Percentiles rank a stretch among this genome's conserved stretches.
Conservation (phyloP, 305 asterid genomes). For the Solanum hybrid region DNA sequence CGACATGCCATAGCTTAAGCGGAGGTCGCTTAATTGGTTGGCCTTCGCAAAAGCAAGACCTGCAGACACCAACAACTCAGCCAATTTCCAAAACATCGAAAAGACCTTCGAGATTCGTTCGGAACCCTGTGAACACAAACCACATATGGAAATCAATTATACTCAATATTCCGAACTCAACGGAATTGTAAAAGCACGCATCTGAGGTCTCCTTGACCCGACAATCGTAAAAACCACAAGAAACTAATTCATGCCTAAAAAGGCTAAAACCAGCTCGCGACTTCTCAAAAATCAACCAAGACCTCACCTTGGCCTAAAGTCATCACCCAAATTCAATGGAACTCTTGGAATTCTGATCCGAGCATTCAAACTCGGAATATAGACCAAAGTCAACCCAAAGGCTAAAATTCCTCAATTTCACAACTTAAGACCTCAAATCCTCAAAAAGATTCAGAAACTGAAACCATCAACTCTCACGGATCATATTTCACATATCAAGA, state of each 20-base stretch:
- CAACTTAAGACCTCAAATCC: background rate
- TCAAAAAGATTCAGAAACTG: background rate
- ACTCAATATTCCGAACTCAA: background rate
- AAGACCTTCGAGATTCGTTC: fast-evolving
- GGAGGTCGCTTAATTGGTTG: background rate
- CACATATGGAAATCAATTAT: background rate
- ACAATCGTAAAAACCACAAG: background rate
- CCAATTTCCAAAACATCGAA: background rate
- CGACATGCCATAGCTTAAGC: background rate
- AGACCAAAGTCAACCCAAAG: background rate
- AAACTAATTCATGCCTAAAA: background rate
- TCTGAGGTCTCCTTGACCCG: background rate
- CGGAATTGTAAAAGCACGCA: no score
- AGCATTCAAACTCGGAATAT: background rate
- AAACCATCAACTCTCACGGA: background rate
- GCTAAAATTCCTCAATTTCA: background rate
- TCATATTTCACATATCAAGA: background rate
- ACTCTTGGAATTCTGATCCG: background rate
- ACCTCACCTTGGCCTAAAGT: background rate
- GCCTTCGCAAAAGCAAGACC: background rate
- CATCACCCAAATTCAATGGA: background rate
- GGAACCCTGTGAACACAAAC: background rate
- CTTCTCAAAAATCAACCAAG: background rate
- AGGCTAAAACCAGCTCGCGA: background rate
- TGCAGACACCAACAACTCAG: background rate